phyloP scores from a whole-genome alignment of 1,284 basidiomycete genomes.

The Phlebopus sp. region DNA sequence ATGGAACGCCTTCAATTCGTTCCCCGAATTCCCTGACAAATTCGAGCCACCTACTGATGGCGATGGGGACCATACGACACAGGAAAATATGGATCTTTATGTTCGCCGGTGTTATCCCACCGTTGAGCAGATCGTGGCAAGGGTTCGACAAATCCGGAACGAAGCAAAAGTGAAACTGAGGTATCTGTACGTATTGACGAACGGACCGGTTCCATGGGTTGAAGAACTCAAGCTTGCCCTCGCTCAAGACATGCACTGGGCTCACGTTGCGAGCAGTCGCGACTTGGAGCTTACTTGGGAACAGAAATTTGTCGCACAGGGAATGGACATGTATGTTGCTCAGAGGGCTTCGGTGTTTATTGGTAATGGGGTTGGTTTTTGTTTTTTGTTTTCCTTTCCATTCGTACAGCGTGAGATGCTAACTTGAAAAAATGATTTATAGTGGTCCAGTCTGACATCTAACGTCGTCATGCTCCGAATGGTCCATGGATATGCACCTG shows the following conservation, averaged over 20 bases:
- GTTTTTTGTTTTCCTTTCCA: conserved; percentile 8
- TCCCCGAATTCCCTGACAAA: conserved; percentile 38
- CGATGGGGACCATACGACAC: conserved; percentile 15
- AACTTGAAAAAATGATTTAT: conserved; percentile 4
- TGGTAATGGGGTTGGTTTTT: conserved; percentile 37
- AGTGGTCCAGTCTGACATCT: conserved; percentile 59
- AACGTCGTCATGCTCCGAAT: conserved; percentile 53
- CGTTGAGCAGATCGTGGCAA: conserved; percentile 39
- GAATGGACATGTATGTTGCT: conserved; percentile 45
- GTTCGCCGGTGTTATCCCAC: conserved; percentile 41
- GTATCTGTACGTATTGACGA: conserved; percentile 55
- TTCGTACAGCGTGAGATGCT: background rate
- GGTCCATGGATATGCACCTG: conserved; percentile 17
- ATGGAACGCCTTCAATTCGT: conserved; percentile 43
- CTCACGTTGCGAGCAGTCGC: conserved; percentile 29
- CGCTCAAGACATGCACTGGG: conserved; percentile 18
- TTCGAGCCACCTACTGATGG: conserved; percentile 30
- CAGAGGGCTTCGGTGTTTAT: conserved; percentile 43
- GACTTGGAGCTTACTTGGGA: conserved; percentile 39
- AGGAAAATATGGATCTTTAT: conserved; percentile 31
- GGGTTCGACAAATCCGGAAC: conserved; percentile 27
- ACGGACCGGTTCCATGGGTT: conserved; percentile 47
- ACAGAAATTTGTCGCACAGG: conserved; percentile 38
- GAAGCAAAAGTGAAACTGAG: conserved; percentile 26
- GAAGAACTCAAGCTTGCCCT: conserved; percentile 43